Evolutionary conservation across 345 rosid genomes (phyloP), one percentile per base, ranked within the genome.

Genomic region (Microcos paniculata): DNA sequence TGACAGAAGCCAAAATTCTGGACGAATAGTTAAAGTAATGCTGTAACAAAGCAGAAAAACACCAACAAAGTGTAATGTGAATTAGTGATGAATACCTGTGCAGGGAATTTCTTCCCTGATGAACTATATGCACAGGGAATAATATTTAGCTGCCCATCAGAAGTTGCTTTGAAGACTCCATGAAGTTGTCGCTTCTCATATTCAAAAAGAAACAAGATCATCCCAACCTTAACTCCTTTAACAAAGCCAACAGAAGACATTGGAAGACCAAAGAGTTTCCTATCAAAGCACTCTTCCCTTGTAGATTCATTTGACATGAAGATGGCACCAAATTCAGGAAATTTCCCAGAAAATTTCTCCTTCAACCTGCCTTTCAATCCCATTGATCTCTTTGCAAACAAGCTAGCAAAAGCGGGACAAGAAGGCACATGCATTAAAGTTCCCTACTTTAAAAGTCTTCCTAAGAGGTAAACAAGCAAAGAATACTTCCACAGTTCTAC

Each of bases 241-340:
- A 75, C 78, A 75, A 65, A 75, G 61, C 42, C 21, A 26, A 65
- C 30, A 55, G 0, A 14, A 55, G 51, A 51, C 14, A 18, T 38
- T 4, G 78, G 65, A 75, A 75, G 78, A 31, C 78, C 78, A 40
- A 75, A 75, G 42, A 65, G 72, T 26, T 55, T 53, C 23, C 61
- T 75, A 6, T 65, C 16, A 11, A 75, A 40, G 35, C 78, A 53
- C n/a, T 75, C 72, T 42, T 16, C n/a, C 38, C 13, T 38, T 16
- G 78, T 75, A 75, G 65, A 65, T 58, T 28, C 78, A 66, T 66
- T 53, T 38, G 72, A 75, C 78, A 75, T 66, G 63, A 75, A 75
- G 21, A 75, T 75, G 12, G 64, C 78, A 51, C 78, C 78, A 51
- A 63, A 75, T 1, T 49, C 63, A 6, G 78, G 78, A 75, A 52